Base-by-base conservation (phyloP, 2,329 filamentous ascomycete species). In the Aureobasidium uvarum region DNA sequence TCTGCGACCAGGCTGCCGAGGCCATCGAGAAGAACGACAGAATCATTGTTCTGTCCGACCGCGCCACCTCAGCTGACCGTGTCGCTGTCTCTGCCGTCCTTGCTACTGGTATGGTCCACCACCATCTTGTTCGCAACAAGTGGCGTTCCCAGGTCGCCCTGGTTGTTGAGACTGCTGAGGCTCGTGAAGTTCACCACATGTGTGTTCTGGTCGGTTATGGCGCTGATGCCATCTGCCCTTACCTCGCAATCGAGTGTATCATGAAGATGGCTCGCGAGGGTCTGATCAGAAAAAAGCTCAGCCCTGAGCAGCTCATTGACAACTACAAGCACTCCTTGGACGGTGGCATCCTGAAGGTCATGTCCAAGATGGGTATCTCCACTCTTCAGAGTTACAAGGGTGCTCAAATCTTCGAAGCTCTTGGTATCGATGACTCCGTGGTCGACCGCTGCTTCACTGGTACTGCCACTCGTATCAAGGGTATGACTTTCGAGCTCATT, bases 351-450 rank as follows among this genome's bases (percentile, higher is more conserved):
- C 83, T 98, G 69, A 98, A 98, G 80, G 94, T 98, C 76, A 98
- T 98, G 94, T 95, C 90, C 77, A 98, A 98, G 84, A 98, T 98
- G 94, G 94, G 94, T 81, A 98, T 98, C 69, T 97, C 94, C 7
- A 98, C 94, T 38, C 83, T 98, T 52, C 92, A 94, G 74, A 94
- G 90, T 71, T 98, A 98, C 83, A 98, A 98, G 83, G 94, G 94
- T 74, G 94, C 94, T 65, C 94, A 98, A 81, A 98, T 98, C 69
- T 98, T 97, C 71, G 94, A 98, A 77, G 92, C 93, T 56, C 89
- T 98, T 50, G 94, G 94, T 79, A 88, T 97, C 39, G 93, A 97
- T 73, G 93, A 96, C 76, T 84, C 85, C 23, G 93, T 98, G 54
- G 91, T 98, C 62, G 93, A 98, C 76, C 88, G 91, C 71, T 97